These are phyloP conservation scores for Globisporangium recalcitrans DNA, from an alignment of 352 stramenopile genomes.

Conservation along the genomic window DNA sequence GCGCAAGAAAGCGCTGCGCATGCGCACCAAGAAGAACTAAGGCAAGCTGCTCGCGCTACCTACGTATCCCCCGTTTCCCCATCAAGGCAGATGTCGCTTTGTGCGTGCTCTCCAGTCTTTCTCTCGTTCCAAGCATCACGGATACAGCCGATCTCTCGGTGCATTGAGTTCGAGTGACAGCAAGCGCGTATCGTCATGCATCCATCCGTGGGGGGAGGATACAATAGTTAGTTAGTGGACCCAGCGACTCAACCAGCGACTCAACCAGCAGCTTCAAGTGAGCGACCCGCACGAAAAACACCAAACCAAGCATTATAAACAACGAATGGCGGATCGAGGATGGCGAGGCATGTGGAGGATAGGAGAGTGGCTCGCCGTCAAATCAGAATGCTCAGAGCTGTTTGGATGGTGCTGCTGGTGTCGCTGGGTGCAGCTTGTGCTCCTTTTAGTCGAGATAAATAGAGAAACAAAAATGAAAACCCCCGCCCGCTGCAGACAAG, in stretches of 20 bases:
- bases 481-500: conserved; percentile 1
- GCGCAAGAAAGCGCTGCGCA: conserved; percentile 83
- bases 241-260: not conserved
- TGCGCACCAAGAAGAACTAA: conserved; percentile 90
- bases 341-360: not conserved
- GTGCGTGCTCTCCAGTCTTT: not conserved
- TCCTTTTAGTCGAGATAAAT: conserved; percentile 13
- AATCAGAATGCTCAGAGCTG: not conserved
- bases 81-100: not conserved
- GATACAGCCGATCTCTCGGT: not conserved
- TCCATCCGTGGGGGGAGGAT: not conserved
- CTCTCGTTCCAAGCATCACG: not conserved
- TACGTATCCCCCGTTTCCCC: not conserved
- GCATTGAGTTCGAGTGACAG: not conserved
- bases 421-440: conserved; percentile 4
- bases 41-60: not conserved
- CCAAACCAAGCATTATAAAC: not conserved
- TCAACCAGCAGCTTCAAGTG: not conserved
- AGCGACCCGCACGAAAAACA: not conserved
- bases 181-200: not conserved
- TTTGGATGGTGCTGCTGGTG: not conserved
- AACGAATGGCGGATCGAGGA: not conserved
- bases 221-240: not conserved
- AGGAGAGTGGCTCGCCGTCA: not conserved
- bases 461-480: conserved; percentile 11